Base-by-base conservation (phyloP, 805 yeast genomes). In the Metschnikowia amazonensis region DNA sequence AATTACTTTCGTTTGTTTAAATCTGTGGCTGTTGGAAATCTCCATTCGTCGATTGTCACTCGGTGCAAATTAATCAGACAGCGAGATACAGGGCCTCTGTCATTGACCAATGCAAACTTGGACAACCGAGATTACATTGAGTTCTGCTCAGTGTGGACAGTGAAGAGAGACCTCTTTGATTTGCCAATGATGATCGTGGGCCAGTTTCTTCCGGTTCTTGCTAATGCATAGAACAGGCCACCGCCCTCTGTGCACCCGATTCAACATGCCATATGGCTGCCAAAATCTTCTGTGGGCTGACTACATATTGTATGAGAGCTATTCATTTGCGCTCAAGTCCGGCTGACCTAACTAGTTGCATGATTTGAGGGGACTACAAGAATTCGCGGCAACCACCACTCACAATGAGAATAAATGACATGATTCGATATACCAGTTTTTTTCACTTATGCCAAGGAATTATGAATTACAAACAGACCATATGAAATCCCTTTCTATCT, bases 131-230 rank as follows among this genome's bases (percentile, higher is more conserved):
- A 60, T 13, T 67, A 44, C 45, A 75, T 82, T 20, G 79, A 79
- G 48, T 86, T 89, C 56, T 82, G 89, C 32, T 81, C 88, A 34
- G 87, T 87, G 13, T 85, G 94, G 89, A 87, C 95, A 0, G 88
- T 87, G 13, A 85, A 85, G 53, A 69, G 94, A 53, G 95, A 87
- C 65, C 80, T 83, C 39, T 87, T 86, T 65, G 92, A 86, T 63
- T 80, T 87, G 39, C 95, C 96, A 6, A 81, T 86, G 87, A 69
- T 87, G 58, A 80, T 87, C 16, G 83, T 86, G 36, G 95, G 95
- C 0, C 92, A 87, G 59, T 84, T 86, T 57, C 60, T 86, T 35
- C 94, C 94, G 1, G 76, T 84, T 2, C 64, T 84, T 29, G 64
- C 63, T 4, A 64, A 10, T n/a, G 16, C 25, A 28, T 25, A 13